Conservation (phyloP, 2,329 filamentous ascomycete genomes). For the Alternaria sp. region DNA sequence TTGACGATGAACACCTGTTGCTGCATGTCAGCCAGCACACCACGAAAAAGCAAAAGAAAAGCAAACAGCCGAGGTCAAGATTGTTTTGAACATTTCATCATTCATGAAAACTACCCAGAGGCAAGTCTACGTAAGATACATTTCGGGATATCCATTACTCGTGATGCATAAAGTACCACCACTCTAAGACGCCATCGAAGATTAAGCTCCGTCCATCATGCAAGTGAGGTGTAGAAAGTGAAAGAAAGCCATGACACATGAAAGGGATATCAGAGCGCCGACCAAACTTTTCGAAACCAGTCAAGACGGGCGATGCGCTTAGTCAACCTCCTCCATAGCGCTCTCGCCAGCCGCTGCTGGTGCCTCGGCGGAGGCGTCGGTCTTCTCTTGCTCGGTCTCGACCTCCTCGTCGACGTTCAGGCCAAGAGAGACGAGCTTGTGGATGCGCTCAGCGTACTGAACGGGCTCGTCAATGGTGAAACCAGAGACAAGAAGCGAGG, state of each 20-base stretch:
- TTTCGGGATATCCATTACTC: constrained; percentile 47
- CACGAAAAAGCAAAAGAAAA: not conserved
- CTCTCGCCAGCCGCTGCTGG: constrained; percentile 79
- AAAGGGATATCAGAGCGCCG: constrained; percentile 51
- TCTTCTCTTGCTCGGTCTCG: constrained; percentile 70
- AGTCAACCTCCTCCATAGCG: constrained; percentile 99
- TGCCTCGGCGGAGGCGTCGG: constrained; percentile 61
- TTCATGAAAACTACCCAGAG: constrained; percentile 41
- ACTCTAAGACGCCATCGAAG: constrained; percentile 48
- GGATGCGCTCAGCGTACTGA: constrained; percentile 97
- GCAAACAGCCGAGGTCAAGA: not conserved
- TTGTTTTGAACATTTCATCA: constrained; percentile 42
- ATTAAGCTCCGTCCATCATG: constrained; percentile 41
- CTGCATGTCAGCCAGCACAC: not conserved
- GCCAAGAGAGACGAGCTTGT: constrained; percentile 98
- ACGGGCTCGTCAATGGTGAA: constrained; percentile 99
- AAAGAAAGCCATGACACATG: constrained; percentile 50
- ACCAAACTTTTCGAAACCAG: constrained; percentile 48
- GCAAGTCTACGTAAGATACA: constrained; percentile 47
- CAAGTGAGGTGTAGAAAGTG: constrained; percentile 42
- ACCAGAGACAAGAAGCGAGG: constrained; percentile 95
- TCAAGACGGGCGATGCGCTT: constrained; percentile 52
- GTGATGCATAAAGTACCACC: constrained; percentile 42
- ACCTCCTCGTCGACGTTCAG: constrained; percentile 96
- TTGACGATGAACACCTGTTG: not conserved